These are phyloP conservation scores for Candida koratica DNA, from an alignment of 805 yeast species.

Conservation along the genomic window DNA sequence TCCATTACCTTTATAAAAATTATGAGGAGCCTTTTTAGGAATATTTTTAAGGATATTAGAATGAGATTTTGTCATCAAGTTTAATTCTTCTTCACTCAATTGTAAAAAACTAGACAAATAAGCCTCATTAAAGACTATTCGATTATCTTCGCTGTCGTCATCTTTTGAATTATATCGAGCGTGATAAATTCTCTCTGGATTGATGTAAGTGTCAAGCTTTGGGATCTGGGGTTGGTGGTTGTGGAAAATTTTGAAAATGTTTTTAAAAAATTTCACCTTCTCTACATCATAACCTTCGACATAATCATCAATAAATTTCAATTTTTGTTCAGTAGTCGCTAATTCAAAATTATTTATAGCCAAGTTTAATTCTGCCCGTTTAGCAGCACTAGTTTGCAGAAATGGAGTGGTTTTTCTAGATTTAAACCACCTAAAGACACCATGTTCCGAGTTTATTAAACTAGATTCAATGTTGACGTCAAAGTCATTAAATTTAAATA, in stretches of 20 bases:
- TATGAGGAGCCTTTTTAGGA: slow-evolving; percentile 37
- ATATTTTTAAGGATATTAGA: slow-evolving; percentile 39
- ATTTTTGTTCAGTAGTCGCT: slow-evolving; percentile 7
- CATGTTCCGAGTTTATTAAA: slow-evolving; percentile 9
- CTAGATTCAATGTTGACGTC: slow-evolving; percentile 12
- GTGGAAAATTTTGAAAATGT: slow-evolving; percentile 39
- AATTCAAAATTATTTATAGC: slow-evolving; percentile 13
- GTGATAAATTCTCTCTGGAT: slow-evolving; percentile 48
- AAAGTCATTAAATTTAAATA: slow-evolving; percentile 8
- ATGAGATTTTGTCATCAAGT: slow-evolving; percentile 47
- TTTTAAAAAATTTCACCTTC: slow-evolving; percentile 32
- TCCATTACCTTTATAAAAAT: slow-evolving; percentile 45
- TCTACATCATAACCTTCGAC: slow-evolving; percentile 7
- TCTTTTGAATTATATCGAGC: slow-evolving; percentile 44
- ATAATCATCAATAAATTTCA: slow-evolving; percentile 9
- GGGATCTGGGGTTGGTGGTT: slow-evolving; percentile 44
- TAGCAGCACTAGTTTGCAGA: slow-evolving; percentile 15
- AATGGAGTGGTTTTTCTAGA: slow-evolving; percentile 14
- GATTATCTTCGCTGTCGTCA: slow-evolving; percentile 24
- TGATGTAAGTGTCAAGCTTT: slow-evolving; percentile 40
- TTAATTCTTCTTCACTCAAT: slow-evolving; percentile 40
- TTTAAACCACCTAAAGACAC: slow-evolving; percentile 3
- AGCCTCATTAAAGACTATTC: slow-evolving; percentile 46
- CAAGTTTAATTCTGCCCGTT: slow-evolving; percentile 7
- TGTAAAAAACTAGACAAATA: slow-evolving; percentile 49